Base-by-base conservation (phyloP, 2,329 filamentous ascomycete genomes). In the Trichoderma sp. region DNA sequence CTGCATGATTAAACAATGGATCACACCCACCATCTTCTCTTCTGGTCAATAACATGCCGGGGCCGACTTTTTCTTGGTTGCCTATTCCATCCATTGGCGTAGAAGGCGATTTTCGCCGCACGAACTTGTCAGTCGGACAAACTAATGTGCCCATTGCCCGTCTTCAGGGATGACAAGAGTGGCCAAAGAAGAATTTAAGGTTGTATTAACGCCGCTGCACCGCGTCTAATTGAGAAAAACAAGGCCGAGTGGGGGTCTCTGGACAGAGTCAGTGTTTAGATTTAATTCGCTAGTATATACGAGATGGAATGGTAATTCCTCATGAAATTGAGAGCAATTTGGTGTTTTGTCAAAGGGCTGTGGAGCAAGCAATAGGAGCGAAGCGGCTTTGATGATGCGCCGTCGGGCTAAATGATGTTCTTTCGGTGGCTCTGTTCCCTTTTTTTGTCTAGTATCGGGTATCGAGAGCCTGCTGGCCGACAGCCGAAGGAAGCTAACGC, bases 381-480 rank as follows among this genome's bases (percentile, higher is more conserved):
- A 31, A 29, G 62, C 62, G 63, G 63, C 29, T 27, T 58, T 29
- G 53, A 19, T 58, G 40, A 66, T 66, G 29, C 63, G 63, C 63
- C 63, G 63, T 58, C 63, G 63, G 63, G 53, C 53, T 66, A 66
- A 66, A 66, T 57, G 37, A 31, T 57, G 21, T 35, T 7, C n/a
- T 13, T 31, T 33, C 6, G 24, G 24, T 43, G 40, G 40, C 8
- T 43, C 40, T n/a, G 19, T 43, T 43, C 16, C 40, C 4, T 35
- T 43, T n/a, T n/a, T 60, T 16, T 61, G 40, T 40, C 37, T 40
- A 10, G 10, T 49, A 49, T 40, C 29, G 14, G 27, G 13, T 40
- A 21, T 37, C 49, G 33, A 27, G 60, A 8, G n/a, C 4, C 4
- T 2, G 0, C 13, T 49, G 16, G 43, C 47, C 47, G 47, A 49